phyloP scores from a whole-genome alignment of 768 basidiomycete genomes.

The Hypholoma fasciculare region DNA sequence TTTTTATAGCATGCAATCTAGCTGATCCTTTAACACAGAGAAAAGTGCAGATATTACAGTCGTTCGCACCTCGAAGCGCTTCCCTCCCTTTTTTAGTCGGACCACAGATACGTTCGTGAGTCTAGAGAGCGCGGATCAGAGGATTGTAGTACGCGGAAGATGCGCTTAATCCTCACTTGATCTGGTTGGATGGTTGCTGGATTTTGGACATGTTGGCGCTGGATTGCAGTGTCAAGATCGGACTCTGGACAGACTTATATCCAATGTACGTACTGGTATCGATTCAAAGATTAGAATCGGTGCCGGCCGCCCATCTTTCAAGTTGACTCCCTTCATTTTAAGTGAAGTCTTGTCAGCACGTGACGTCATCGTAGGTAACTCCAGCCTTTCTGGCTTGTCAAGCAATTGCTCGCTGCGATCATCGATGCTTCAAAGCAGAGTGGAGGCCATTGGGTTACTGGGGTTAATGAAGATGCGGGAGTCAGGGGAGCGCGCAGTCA shows the following conservation, averaged over 20 bases:
- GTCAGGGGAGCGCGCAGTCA: not conserved
- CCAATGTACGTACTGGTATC: not conserved
- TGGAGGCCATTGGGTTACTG: not conserved
- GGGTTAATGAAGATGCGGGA: not conserved
- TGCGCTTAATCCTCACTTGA: slow-evolving; percentile 53
- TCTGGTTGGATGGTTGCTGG: slow-evolving; percentile 87
- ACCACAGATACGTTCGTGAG: slow-evolving; percentile 98
- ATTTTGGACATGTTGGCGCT: slow-evolving; percentile 48
- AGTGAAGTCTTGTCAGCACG: slow-evolving; percentile 15
- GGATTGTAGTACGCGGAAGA: not conserved
- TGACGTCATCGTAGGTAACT: slow-evolving; percentile 18
- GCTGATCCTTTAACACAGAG: slow-evolving; percentile 3
- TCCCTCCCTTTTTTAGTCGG: slow-evolving; percentile 93
- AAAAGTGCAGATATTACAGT: not conserved
- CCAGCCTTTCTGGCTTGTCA: not conserved
- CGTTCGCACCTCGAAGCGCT: slow-evolving; percentile 84
- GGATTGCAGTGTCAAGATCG: not conserved
- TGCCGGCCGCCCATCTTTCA: slow-evolving; percentile 2
- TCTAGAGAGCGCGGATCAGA: slow-evolving; percentile 39
- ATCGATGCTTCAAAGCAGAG: no score
- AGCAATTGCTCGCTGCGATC: no score
- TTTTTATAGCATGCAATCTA: slow-evolving; percentile 99
- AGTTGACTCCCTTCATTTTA: no score
- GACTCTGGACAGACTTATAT: no score
- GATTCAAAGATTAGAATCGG: slow-evolving; percentile 6